phyloP scores from a whole-genome alignment of 2,329 filamentous ascomycete species.

The Teratosphaeria epicoccoides region DNA sequence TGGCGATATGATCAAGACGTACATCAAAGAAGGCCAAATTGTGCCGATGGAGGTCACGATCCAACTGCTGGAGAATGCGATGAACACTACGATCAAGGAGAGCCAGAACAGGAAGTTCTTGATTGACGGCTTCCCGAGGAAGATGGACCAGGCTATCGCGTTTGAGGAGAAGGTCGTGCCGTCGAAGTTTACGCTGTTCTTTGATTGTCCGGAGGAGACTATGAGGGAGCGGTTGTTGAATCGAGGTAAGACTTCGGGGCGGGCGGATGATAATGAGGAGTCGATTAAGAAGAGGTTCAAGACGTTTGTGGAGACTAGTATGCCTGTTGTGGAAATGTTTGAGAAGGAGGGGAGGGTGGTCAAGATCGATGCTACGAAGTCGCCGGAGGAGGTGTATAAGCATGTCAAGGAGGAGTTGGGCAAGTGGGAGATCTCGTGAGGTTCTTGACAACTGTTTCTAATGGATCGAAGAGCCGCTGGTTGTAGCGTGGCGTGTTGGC shows the following conservation, averaged over 20 bases:
- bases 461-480: too few species aligned
- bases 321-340: slow-evolving; percentile 89
- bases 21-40: slow-evolving; percentile 90
- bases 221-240: slow-evolving; percentile 79
- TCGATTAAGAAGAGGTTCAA: slow-evolving; percentile 94
- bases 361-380: slow-evolving; percentile 61
- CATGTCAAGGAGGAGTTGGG: slow-evolving; percentile 41
- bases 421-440: slow-evolving; percentile 34
- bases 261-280: slow-evolving; percentile 87
- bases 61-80: slow-evolving; percentile 84
- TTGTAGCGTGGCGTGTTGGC: too few species aligned
- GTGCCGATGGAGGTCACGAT: slow-evolving; percentile 99
- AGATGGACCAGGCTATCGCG: slow-evolving; percentile 91
- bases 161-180: slow-evolving; percentile 86
- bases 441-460: too few species aligned
- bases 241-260: slow-evolving; percentile 83
- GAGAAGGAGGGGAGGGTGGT: slow-evolving; percentile 67
- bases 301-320: slow-evolving; percentile 88
- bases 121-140: slow-evolving; percentile 78
- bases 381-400: slow-evolving; percentile 54
- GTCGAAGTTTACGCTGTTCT: slow-evolving; percentile 80
- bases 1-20: slow-evolving; percentile 81
- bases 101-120: slow-evolving; percentile 59
- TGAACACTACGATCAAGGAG: slow-evolving; percentile 57
- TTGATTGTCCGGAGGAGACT: slow-evolving; percentile 80